Evolutionary conservation across 305 asterid species (phyloP).

Genomic region (Solanum chacoense): DNA sequence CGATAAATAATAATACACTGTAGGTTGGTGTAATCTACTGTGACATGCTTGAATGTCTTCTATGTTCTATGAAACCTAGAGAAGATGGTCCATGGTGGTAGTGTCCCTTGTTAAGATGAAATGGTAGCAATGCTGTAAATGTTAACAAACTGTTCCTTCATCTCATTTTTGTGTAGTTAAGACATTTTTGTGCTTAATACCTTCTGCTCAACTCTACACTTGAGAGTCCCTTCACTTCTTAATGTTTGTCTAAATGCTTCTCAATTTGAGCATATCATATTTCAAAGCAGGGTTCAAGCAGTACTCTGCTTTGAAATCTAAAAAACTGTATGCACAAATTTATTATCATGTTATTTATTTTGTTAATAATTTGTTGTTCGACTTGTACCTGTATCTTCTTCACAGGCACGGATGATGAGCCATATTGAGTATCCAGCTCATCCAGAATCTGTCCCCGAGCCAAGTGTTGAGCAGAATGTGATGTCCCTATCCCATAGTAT

Average conservation of each 20-base stretch:
- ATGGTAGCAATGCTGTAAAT: not conserved
- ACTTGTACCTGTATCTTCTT: not conserved
- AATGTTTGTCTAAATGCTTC: not conserved
- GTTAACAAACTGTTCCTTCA: not conserved
- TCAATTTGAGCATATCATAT: not conserved
- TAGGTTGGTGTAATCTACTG: not conserved
- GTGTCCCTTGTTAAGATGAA: not conserved
- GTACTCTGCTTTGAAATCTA: not conserved
- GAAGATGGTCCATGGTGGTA: not conserved
- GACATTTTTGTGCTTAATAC: not conserved
- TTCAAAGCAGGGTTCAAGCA: not conserved
- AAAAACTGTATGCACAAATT: not conserved
- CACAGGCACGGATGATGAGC: constrained; percentile 49
- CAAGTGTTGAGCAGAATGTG: constrained; percentile 19
- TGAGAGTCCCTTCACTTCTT: not conserved
- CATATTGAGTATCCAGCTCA: constrained; percentile 29
- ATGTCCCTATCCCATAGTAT: constrained; percentile 1
- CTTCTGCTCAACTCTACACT: not conserved
- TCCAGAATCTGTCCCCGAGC: constrained; percentile 21
- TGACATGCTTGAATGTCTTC: not conserved
- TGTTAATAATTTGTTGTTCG: not conserved
- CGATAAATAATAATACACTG: not conserved
- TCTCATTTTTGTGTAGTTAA: not conserved
- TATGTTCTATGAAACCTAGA: not conserved
- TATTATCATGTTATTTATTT: not conserved